phyloP scores from a whole-genome alignment of 768 basidiomycete genomes.

The Tricholoma bakamatsutake region DNA sequence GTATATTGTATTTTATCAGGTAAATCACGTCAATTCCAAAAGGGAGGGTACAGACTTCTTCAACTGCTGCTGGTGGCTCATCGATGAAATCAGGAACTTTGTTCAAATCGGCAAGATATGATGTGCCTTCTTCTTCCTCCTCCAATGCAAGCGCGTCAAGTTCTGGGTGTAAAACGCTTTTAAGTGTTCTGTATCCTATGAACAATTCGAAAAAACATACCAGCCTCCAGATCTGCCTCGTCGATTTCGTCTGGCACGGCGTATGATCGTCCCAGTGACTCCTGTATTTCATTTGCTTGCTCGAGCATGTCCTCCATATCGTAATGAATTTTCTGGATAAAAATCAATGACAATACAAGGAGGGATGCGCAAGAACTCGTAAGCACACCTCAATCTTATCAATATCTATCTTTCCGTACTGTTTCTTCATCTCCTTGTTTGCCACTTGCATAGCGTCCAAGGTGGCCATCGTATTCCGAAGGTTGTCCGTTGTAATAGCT shows the following conservation, averaged over 20 bases:
- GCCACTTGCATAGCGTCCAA: constrained; percentile 94
- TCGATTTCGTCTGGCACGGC: constrained; percentile 97
- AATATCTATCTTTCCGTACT: constrained; percentile 95
- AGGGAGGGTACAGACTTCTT: constrained; percentile 43
- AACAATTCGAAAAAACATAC: constrained; percentile 34
- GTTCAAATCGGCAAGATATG: constrained; percentile 82
- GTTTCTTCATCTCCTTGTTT: constrained; percentile 94
- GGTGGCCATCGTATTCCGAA: constrained; percentile 98
- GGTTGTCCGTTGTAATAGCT: constrained; percentile 92
- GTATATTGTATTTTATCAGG: constrained; percentile 7
- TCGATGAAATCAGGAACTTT: constrained; percentile 93
- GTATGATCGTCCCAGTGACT: constrained; percentile 88
- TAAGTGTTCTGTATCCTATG: background rate
- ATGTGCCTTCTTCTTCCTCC: constrained; percentile 84
- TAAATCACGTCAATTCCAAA: background rate
- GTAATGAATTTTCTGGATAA: constrained; percentile 78
- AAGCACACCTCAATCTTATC: constrained; percentile 92
- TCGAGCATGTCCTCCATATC: constrained; percentile 98
- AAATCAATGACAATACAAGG: background rate
- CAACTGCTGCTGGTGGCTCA: constrained; percentile 68
- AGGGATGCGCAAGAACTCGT: background rate
- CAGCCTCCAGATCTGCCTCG: constrained; percentile 95
- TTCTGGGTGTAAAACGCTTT: constrained; percentile 45
- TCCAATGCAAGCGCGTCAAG: constrained; percentile 91
- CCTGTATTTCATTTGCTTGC: constrained; percentile 97